Percentiles rank a stretch among this genome's conserved stretches.
These are phyloP conservation scores for Colletotrichum sp. DNA, from an alignment of 2,329 filamentous ascomycete species.

Conservation along the genomic window DNA sequence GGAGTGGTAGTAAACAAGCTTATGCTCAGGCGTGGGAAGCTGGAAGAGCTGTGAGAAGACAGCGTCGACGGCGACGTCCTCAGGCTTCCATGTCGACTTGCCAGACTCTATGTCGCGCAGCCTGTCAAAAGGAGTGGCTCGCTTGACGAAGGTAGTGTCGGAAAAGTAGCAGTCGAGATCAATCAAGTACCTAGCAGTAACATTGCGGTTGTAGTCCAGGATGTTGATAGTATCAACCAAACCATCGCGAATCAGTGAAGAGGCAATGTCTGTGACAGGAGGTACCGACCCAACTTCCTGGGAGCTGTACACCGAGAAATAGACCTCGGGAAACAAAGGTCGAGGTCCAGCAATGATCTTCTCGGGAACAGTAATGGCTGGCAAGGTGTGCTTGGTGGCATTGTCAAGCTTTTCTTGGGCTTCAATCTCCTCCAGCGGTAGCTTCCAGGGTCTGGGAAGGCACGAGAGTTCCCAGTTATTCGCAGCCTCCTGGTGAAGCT, in stretches of 20 bases:
- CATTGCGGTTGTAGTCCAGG: constrained; percentile 89
- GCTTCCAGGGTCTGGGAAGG: constrained; percentile 71
- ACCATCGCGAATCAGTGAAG: constrained; percentile 83
- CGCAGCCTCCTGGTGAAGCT: constrained; percentile 78
- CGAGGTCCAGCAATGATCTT: constrained; percentile 76
- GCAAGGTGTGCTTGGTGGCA: constrained; percentile 78
- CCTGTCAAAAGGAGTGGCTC: constrained; percentile 90
- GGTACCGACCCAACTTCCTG: constrained; percentile 93
- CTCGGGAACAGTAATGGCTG: constrained; percentile 75
- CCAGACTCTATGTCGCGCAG: constrained; percentile 72
- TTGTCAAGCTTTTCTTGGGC: constrained; percentile 63
- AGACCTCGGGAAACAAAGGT: constrained; percentile 88
- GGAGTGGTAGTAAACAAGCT: constrained; percentile 95
- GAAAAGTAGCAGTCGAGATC: constrained; percentile 96
- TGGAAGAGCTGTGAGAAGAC: constrained; percentile 95
- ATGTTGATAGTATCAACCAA: constrained; percentile 93
- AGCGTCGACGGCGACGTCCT: constrained; percentile 96
- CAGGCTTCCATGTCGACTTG: constrained; percentile 90
- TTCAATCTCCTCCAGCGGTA: constrained; percentile 65
- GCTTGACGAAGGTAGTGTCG: constrained; percentile 88
- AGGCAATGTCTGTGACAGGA: constrained; percentile 74
- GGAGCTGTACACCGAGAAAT: constrained; percentile 88
- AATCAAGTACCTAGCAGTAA: constrained; percentile 86
- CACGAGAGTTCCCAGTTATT: constrained; percentile 77
- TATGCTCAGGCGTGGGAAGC: constrained; percentile 86